These are phyloP conservation scores for Penicillium thymicola DNA, from an alignment of 2,329 filamentous ascomycete genomes.

Conservation along the genomic window DNA sequence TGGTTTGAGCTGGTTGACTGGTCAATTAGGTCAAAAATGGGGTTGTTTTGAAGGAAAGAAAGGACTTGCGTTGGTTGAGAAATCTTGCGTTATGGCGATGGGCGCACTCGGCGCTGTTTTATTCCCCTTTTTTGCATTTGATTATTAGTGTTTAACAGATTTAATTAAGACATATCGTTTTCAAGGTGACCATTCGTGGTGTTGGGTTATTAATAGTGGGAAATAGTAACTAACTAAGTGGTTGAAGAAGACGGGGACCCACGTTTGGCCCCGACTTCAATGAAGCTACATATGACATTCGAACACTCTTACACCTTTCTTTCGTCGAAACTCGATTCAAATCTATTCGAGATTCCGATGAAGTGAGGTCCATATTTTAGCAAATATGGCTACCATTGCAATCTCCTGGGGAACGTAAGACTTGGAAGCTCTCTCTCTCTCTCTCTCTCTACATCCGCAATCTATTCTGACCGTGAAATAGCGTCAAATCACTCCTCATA, in stretches of 20 bases:
- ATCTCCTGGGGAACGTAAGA: conserved; percentile 36
- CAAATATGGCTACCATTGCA: conserved; percentile 28
- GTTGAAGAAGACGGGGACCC: not conserved
- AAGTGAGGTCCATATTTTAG: not conserved
- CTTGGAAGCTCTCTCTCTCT: not conserved
- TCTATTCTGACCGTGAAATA: conserved; percentile 21
- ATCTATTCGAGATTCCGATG: not conserved
- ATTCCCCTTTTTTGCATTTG: conserved; percentile 2
- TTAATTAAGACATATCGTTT: not conserved
- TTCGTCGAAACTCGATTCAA: not conserved
- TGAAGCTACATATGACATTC: not conserved
- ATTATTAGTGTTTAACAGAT: not conserved
- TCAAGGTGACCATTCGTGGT: not conserved
- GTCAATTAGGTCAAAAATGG: not conserved
- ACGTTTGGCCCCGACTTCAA: conserved; percentile 3
- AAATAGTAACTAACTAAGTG: not conserved
- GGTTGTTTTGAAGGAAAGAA: not conserved
- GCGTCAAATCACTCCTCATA: conserved; percentile 43
- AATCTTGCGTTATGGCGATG: conserved; percentile 8
- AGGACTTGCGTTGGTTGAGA: not conserved
- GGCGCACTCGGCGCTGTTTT: not conserved
- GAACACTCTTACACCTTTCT: not conserved
- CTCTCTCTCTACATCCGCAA: not conserved
- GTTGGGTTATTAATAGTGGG: not conserved
- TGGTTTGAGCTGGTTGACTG: conserved; percentile 10